Conservation (phyloP, 345 rosid genomes). For the Dipteronia sinensis region DNA sequence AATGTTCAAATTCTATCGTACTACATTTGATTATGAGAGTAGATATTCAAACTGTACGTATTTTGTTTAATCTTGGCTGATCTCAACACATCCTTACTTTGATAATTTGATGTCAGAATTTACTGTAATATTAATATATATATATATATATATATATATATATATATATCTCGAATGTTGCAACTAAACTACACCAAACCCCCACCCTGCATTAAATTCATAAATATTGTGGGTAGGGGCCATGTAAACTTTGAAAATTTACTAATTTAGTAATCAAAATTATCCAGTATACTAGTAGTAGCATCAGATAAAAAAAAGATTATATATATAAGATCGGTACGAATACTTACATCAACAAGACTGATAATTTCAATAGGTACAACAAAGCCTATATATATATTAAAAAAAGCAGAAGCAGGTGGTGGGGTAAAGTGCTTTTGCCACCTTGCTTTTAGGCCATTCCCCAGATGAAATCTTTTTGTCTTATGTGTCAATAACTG, state of each 20-base stretch:
- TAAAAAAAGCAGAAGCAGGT: neutral
- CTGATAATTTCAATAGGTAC: neutral
- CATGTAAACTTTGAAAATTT: neutral
- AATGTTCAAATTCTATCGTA: no score
- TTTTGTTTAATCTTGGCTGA: no score
- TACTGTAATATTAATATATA: no score
- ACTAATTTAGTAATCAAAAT: no score
- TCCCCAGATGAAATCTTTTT: slow-evolving; percentile 27
- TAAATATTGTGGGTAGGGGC: neutral
- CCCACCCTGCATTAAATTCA: neutral
- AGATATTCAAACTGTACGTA: no score
- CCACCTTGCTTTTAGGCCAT: slow-evolving; percentile 28
- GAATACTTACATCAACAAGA: neutral
- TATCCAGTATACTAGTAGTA: no score
- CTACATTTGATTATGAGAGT: no score
- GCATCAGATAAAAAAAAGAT: neutral
- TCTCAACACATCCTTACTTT: no score
- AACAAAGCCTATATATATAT: neutral
- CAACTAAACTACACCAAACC: neutral
- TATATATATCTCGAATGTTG: no score
- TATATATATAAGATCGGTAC: no score
- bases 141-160: no score
- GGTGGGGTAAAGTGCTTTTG: slow-evolving; percentile 19
- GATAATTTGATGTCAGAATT: no score
- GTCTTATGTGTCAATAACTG: slow-evolving; percentile 26